Percentiles rank a stretch among this genome's conserved stretches.
Conservation (phyloP, 2,329 filamentous ascomycete genomes). For the Colletotrichum sp. region DNA sequence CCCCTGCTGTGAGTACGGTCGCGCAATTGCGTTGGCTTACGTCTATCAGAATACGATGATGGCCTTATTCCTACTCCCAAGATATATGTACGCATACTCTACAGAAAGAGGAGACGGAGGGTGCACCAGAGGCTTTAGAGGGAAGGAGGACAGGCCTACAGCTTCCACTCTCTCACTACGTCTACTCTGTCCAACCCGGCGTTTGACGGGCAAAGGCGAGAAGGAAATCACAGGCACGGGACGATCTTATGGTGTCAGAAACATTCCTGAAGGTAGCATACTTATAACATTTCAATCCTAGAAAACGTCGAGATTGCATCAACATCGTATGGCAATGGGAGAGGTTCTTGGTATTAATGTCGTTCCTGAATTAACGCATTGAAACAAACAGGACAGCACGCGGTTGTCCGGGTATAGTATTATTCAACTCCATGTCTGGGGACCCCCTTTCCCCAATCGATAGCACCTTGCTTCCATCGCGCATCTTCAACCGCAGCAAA, state of each 20-base stretch:
- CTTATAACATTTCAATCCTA: background rate
- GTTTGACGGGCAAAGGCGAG: background rate
- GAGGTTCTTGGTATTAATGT: background rate
- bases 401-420: background rate
- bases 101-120: too few relatives aligned
- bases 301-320: background rate
- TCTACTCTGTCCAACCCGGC: background rate
- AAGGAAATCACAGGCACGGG: fast-evolving
- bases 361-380: background rate
- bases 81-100: too few relatives aligned
- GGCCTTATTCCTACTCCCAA: too few relatives aligned
- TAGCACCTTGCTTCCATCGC: background rate
- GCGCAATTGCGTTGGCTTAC: too few relatives aligned
- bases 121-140: too few relatives aligned
- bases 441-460: background rate
- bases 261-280: fast-evolving
- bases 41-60: too few relatives aligned
- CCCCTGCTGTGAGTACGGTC: too few relatives aligned
- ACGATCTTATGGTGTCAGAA: background rate
- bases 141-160: too few relatives aligned
- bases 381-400: background rate
- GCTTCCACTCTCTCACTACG: fast-evolving
- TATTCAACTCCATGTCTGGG: background rate
- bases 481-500: slow-evolving; percentile 42
- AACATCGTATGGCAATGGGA: background rate